These are phyloP conservation scores for Kokia cookei DNA, from an alignment of 441 rosid species.

Conservation along the genomic window DNA sequence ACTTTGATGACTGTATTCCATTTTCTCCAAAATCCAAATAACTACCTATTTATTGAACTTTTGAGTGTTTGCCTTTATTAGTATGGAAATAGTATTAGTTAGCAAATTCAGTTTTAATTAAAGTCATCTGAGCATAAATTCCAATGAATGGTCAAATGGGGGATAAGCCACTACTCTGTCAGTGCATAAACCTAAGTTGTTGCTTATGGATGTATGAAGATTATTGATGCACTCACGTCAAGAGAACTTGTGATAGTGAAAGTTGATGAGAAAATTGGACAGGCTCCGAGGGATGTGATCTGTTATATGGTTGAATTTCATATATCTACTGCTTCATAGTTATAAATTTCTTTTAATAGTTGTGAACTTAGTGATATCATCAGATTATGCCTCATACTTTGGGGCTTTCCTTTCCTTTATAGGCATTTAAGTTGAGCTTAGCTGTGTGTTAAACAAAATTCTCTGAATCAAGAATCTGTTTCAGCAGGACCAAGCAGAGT, in stretches of 20 bases:
- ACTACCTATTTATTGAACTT: background rate
- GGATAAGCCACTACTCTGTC: background rate
- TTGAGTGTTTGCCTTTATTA: background rate
- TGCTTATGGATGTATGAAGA: background rate
- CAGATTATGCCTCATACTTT: background rate
- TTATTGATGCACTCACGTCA: background rate
- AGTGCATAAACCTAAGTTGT: background rate
- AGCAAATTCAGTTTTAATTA: background rate
- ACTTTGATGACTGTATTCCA: background rate
- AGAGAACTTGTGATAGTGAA: background rate
- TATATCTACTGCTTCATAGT: background rate
- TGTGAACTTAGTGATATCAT: background rate
- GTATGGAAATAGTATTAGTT: background rate
- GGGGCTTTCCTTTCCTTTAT: background rate
- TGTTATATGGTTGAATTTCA: background rate
- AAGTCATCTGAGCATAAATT: background rate
- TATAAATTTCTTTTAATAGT: background rate
- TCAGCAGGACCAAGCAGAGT: conserved; percentile 30
- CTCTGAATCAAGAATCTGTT: conserved; percentile 7
- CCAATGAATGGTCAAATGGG: background rate
- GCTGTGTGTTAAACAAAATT: background rate
- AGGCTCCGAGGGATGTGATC: background rate
- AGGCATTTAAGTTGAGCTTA: background rate
- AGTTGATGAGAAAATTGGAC: background rate
- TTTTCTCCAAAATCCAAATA: background rate